Percentiles rank a stretch among this genome's conserved stretches.
Conservation (phyloP, 768 basidiomycete species). For the Agrocybe chaxingu region DNA sequence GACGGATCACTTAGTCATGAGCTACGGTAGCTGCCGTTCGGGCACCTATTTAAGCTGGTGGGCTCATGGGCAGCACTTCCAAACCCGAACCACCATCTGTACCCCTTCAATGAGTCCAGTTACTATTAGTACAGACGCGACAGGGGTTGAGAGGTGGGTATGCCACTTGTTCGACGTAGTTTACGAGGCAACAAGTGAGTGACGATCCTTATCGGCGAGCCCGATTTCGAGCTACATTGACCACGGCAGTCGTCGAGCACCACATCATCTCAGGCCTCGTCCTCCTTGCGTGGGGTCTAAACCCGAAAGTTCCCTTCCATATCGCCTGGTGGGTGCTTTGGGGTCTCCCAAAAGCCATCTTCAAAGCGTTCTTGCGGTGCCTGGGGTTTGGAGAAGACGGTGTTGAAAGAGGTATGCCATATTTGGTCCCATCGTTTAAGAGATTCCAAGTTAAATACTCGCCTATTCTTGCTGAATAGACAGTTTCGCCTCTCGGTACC, state of each 20-base stretch:
- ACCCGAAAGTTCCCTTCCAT: background rate
- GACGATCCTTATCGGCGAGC: too few species aligned
- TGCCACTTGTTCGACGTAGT: too few species aligned
- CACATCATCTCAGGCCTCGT: background rate
- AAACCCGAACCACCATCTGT: too few species aligned
- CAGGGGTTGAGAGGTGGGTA: too few species aligned
- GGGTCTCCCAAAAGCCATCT: background rate
- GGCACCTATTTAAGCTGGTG: too few species aligned
- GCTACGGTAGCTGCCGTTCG: too few species aligned
- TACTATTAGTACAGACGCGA: too few species aligned
- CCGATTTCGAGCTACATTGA: background rate
- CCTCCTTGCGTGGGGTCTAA: background rate
- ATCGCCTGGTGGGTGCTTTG: background rate
- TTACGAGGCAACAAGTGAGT: too few species aligned
- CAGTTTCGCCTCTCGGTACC: constrained; percentile 1
- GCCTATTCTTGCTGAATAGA: background rate
- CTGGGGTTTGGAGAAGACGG: background rate
- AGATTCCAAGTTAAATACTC: background rate
- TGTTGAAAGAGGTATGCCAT: background rate
- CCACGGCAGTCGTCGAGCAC: background rate
- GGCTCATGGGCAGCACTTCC: too few species aligned
- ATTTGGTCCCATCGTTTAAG: background rate
- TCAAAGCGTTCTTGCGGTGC: background rate
- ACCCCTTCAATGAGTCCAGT: too few species aligned
- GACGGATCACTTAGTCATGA: too few species aligned